A percentile compares a stretch with the other conserved stretches of the same genome.
Conservation (phyloP, 805 yeast species). For the Saccharomyces jurei region DNA sequence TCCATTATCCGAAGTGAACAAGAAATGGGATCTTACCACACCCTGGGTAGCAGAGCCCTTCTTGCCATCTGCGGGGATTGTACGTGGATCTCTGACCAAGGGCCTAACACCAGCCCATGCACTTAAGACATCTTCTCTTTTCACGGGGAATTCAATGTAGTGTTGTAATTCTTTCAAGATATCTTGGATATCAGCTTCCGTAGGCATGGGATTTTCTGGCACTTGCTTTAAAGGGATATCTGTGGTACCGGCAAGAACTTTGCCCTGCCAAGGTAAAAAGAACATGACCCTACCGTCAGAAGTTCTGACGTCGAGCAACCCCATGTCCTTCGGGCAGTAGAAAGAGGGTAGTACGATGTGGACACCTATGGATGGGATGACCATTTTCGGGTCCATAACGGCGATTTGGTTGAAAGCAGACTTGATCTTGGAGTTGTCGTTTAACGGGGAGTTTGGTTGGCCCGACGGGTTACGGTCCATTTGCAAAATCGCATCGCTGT, state of each 20-base stretch:
- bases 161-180: constrained; percentile 81
- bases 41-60: constrained; percentile 62
- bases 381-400: constrained; percentile 55
- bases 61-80: constrained; percentile 34
- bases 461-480: constrained; percentile 74
- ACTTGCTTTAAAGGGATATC: constrained; percentile 73
- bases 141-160: constrained; percentile 80
- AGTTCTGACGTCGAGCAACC: constrained; percentile 84
- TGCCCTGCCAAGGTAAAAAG: constrained; percentile 97
- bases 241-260: constrained; percentile 93
- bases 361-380: constrained; percentile 91
- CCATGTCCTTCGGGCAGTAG: constrained; percentile 82
- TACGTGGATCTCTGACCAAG: constrained; percentile 73
- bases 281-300: constrained; percentile 95
- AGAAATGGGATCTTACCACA: constrained; percentile 81
- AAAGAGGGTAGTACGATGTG: constrained; percentile 87
- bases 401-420: constrained; percentile 25
- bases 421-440: constrained; percentile 1
- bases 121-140: constrained; percentile 82
- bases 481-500: constrained; percentile 73
- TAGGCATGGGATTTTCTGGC: constrained; percentile 72
- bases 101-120: constrained; percentile 99
- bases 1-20: constrained; percentile 64
- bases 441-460: constrained; percentile 4
- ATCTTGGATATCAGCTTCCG: constrained; percentile 82